phyloP scores from a whole-genome alignment of 768 basidiomycete genomes.

The Cystobasidium tubakii region DNA sequence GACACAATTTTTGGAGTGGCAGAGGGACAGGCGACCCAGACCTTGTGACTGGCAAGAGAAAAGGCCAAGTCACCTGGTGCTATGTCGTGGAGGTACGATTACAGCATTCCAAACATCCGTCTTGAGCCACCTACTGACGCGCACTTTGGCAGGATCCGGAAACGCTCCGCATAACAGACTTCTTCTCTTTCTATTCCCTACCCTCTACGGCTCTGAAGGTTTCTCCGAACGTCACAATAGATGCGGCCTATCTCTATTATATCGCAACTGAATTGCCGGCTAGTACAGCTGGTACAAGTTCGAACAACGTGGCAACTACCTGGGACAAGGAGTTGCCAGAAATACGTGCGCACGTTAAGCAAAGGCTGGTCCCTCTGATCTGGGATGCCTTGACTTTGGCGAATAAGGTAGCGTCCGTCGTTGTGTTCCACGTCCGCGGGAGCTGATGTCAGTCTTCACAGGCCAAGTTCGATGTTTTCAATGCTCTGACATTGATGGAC shows the following conservation, averaged over 20 bases:
- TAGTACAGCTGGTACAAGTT: constrained; percentile 38
- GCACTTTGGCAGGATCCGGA: constrained; percentile 62
- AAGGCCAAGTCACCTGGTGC: constrained; percentile 85
- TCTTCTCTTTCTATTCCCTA: constrained; percentile 93
- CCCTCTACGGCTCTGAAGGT: constrained; percentile 82
- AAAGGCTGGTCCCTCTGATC: constrained; percentile 65
- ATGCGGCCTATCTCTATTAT: constrained; percentile 93
- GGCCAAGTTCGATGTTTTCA: constrained; percentile 92
- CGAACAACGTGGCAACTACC: constrained; percentile 34
- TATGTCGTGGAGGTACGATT: constrained; percentile 82
- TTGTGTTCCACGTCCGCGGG: not conserved
- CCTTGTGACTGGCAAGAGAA: constrained; percentile 56
- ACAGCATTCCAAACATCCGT: not conserved
- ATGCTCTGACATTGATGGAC: constrained; percentile 91
- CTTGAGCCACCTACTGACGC: not conserved
- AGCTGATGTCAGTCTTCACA: constrained; percentile 38
- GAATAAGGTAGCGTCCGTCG: constrained; percentile 54
- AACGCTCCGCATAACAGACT: constrained; percentile 80
- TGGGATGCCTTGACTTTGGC: constrained; percentile 76
- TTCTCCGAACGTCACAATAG: constrained; percentile 54
- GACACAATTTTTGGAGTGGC: constrained; percentile 84
- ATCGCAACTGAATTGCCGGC: constrained; percentile 73
- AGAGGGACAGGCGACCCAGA: constrained; percentile 57
- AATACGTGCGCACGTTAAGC: constrained; percentile 61
- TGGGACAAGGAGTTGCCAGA: constrained; percentile 56